Conservation (phyloP, 345 rosid genomes). For the Erucastrum elatum region DNA sequence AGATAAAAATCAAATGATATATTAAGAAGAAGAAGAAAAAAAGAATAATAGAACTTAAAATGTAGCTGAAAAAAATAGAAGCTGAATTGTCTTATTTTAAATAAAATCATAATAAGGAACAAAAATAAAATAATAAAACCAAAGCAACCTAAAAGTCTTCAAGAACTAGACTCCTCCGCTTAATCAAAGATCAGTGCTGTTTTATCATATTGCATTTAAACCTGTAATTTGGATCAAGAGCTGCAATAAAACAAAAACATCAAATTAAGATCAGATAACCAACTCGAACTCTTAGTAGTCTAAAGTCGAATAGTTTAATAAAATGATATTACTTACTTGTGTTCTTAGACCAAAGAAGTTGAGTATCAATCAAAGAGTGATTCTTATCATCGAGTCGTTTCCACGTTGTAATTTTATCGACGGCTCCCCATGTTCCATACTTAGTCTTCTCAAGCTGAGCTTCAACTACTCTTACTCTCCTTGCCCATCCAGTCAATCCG, state of each 20-base stretch:
- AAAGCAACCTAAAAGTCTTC: neutral
- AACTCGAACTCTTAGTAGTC: neutral
- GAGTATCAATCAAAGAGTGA: constrained; percentile 61
- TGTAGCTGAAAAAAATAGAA: neutral
- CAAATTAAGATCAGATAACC: neutral
- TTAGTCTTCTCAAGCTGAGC: constrained; percentile 65
- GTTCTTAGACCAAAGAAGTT: constrained; percentile 75
- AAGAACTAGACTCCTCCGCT: neutral
- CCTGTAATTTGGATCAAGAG: neutral
- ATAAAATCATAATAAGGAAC: neutral
- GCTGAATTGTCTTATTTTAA: neutral
- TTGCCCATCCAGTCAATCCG: constrained; percentile 86
- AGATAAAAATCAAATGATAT: neutral
- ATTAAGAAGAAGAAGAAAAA: neutral
- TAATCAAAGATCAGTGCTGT: constrained; percentile 16
- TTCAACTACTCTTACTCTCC: constrained; percentile 77
- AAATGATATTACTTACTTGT: constrained; percentile 37
- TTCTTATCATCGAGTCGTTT: constrained; percentile 80
- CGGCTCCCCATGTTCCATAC: constrained; percentile 66
- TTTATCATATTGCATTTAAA: constrained; percentile 11
- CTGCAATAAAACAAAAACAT: constrained; percentile 14
- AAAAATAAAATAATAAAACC: neutral
- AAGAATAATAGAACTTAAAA: neutral
- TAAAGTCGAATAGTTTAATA: neutral
- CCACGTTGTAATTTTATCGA: constrained; percentile 84